phyloP scores from a whole-genome alignment of 768 basidiomycete species.

The Chalciporus pseudorubinellus region DNA sequence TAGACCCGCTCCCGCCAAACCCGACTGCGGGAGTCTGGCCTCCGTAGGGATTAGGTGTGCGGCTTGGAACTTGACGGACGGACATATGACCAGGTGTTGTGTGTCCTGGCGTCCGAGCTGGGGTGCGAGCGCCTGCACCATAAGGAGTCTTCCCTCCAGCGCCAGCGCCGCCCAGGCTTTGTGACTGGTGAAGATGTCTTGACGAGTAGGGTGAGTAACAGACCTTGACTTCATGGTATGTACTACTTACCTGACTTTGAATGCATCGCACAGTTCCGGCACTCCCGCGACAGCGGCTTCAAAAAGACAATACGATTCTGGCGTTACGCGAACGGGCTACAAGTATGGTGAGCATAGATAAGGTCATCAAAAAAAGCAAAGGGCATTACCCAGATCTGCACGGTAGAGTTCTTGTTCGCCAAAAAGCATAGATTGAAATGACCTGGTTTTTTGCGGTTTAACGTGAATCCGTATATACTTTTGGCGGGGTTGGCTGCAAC shows the following conservation, averaged over 20 bases:
- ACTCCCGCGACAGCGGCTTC: slow-evolving; percentile 90
- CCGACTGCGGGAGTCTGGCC: slow-evolving; percentile 36
- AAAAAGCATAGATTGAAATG: slow-evolving; percentile 94
- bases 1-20: slow-evolving; percentile 27
- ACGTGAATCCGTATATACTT: slow-evolving; percentile 93
- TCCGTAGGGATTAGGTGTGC: slow-evolving; percentile 81
- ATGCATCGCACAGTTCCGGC: slow-evolving; percentile 92
- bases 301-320: slow-evolving; percentile 86
- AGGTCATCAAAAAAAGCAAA: neutral
- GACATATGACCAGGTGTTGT: slow-evolving; percentile 82
- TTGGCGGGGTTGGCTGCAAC: slow-evolving; percentile 91
- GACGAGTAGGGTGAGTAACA: slow-evolving; percentile 9
- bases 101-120: slow-evolving; percentile 69
- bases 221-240: neutral
- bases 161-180: slow-evolving; percentile 50
- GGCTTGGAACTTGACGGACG: slow-evolving; percentile 59
- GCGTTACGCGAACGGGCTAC: slow-evolving; percentile 83
- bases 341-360: slow-evolving; percentile 6
- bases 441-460: slow-evolving; percentile 87
- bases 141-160: slow-evolving; percentile 80
- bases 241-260: slow-evolving; percentile 74
- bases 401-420: slow-evolving; percentile 84
- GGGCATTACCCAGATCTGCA: slow-evolving; percentile 80
- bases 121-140: slow-evolving; percentile 70
- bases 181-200: slow-evolving; percentile 79